phyloP scores from a whole-genome alignment of 768 basidiomycete genomes.

The Auricularia sp. region DNA sequence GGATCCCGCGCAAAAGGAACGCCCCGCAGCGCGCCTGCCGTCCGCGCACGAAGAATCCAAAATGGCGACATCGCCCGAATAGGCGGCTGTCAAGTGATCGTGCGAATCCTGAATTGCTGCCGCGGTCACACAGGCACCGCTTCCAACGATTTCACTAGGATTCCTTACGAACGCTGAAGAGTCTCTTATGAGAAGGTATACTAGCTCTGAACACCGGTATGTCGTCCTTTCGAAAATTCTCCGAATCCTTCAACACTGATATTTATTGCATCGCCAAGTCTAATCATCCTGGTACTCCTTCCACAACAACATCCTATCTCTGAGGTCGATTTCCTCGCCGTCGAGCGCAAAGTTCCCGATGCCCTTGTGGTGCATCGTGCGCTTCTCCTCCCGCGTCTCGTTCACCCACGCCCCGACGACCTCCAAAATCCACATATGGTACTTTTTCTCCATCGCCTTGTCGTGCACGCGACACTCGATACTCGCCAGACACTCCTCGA shows the following conservation, averaged over 20 bases:
- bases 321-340: constrained; percentile 1
- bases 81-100: too few relatives aligned
- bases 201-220: too few relatives aligned
- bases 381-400: constrained; percentile 1
- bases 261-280: not conserved
- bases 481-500: constrained; percentile 2
- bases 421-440: constrained; percentile 1
- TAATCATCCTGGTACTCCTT: constrained; percentile 3
- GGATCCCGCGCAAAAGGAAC: too few relatives aligned
- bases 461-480: constrained; percentile 3
- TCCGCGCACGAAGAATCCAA: too few relatives aligned
- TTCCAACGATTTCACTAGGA: too few relatives aligned
- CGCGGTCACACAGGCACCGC: too few relatives aligned
- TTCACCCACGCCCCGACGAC: constrained; percentile 3
- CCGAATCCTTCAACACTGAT: not conserved
- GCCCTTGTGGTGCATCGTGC: constrained; percentile 4
- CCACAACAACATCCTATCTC: constrained; percentile 4
- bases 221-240: too few relatives aligned
- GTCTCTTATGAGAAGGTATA: too few relatives aligned
- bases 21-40: too few relatives aligned
- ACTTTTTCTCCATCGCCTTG: not conserved
- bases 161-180: too few relatives aligned
- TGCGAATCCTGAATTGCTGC: too few relatives aligned
- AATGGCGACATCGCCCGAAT: too few relatives aligned
- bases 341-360: constrained; percentile 4